phyloP scores from a whole-genome alignment of 169 alveolate species.

The Cystoisospora suis region DNA sequence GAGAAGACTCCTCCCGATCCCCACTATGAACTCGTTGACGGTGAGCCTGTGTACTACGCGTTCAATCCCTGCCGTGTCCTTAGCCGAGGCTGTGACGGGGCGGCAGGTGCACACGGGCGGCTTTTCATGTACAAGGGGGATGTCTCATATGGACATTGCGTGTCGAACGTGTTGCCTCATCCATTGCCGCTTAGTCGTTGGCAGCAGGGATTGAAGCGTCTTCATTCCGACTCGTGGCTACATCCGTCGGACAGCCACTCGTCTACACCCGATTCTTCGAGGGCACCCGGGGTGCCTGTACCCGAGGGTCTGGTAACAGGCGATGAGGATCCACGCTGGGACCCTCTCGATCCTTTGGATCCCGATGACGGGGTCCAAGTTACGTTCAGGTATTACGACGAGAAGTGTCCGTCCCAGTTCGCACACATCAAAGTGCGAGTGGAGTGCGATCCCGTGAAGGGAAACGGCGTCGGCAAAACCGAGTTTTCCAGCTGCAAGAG shows the following conservation, averaged over 20 bases:
- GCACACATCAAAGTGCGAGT: background rate
- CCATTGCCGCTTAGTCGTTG: background rate
- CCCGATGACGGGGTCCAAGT: background rate
- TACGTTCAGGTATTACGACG: background rate
- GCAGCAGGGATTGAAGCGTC: background rate
- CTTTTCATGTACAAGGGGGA: background rate
- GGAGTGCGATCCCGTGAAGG: background rate
- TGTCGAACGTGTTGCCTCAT: background rate
- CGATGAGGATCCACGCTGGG: background rate
- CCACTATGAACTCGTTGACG: background rate
- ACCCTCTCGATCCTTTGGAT: background rate
- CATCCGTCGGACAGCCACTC: background rate
- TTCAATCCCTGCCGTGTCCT: slow-evolving; percentile 14
- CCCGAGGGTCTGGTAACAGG: background rate
- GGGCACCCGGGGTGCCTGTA: background rate
- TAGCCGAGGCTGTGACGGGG: background rate
- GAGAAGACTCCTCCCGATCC: background rate
- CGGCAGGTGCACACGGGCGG: background rate
- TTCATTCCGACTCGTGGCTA: background rate
- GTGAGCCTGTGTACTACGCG: background rate
- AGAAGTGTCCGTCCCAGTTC: background rate
- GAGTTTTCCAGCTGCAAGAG: background rate
- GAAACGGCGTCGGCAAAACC: background rate
- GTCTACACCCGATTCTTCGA: background rate
- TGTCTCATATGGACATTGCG: background rate